phyloP scores from a whole-genome alignment of 768 basidiomycete species.

The Rhizopogon vulgaris region DNA sequence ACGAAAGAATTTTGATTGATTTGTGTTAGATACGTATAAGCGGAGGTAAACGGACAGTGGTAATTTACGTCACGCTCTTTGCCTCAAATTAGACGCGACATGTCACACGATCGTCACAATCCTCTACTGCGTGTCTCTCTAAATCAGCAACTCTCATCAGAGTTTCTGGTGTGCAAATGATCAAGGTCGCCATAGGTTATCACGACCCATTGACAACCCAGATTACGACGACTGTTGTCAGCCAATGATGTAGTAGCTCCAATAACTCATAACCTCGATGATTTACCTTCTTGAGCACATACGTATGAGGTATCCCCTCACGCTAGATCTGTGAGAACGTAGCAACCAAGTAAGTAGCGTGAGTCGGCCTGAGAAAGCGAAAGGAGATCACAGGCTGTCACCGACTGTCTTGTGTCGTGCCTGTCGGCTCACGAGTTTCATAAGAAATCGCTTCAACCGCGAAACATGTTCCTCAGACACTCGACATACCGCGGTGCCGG shows the following conservation, averaged over 20 bases:
- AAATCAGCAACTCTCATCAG: background rate
- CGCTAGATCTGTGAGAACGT: background rate
- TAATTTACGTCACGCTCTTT: conserved; percentile 2
- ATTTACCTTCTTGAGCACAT: background rate
- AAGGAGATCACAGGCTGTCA: background rate
- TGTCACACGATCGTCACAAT: background rate
- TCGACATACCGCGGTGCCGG: background rate
- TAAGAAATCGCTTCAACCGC: background rate
- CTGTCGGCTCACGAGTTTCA: background rate
- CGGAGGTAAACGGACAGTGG: background rate
- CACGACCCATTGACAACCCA: no score
- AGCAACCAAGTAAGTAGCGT: background rate
- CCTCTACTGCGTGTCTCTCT: background rate
- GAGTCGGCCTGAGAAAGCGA: background rate
- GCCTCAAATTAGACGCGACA: background rate
- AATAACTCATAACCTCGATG: background rate
- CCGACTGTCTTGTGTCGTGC: no score
- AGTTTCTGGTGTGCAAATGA: background rate
- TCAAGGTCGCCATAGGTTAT: no score
- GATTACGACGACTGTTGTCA: background rate
- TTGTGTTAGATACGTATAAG: conserved; percentile 4
- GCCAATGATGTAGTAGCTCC: background rate
- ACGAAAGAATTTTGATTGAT: conserved; percentile 1
- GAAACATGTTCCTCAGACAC: background rate
- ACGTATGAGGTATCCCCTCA: background rate